These are phyloP conservation scores for Rhodotorula sp. DNA, from an alignment of 1,284 basidiomycete genomes.

Conservation along the genomic window DNA sequence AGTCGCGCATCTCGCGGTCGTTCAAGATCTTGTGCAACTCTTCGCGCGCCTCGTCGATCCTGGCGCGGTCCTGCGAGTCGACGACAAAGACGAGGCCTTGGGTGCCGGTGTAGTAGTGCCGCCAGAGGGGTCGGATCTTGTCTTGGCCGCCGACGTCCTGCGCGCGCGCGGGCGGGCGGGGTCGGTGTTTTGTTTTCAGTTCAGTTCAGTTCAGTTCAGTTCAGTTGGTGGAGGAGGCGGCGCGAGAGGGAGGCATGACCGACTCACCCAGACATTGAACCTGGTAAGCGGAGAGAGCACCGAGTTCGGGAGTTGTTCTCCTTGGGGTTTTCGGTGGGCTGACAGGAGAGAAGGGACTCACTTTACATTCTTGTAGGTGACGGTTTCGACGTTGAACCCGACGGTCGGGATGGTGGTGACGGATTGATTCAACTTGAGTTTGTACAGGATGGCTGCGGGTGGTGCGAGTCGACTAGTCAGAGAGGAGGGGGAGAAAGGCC, in stretches of 20 bases:
- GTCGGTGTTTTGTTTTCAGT: no score
- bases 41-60: constrained; percentile 93
- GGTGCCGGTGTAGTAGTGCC: constrained; percentile 81
- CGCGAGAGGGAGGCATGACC: background rate
- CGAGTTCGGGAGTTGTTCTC: background rate
- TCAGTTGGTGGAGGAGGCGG: background rate
- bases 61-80: constrained; percentile 77
- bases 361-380: constrained; percentile 53
- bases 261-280: constrained; percentile 48
- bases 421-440: constrained; percentile 53
- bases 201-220: no score
- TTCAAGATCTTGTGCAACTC: constrained; percentile 95
- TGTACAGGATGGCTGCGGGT: constrained; percentile 55
- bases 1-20: constrained; percentile 98
- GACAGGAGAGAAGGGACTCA: constrained; percentile 4
- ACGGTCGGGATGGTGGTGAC: constrained; percentile 58
- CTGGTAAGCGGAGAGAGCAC: background rate
- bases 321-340: no score
- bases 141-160: constrained; percentile 54
- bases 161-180: background rate
- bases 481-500: no score
- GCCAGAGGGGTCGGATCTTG: constrained; percentile 63
- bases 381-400: constrained; percentile 54
- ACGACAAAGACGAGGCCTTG: constrained; percentile 65
- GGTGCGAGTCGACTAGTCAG: background rate